A percentile compares a stretch with the other conserved stretches of the same genome.
These are phyloP conservation scores for Trichosporon sp. DNA, from an alignment of 1,284 basidiomycete genomes.

Conservation along the genomic window DNA sequence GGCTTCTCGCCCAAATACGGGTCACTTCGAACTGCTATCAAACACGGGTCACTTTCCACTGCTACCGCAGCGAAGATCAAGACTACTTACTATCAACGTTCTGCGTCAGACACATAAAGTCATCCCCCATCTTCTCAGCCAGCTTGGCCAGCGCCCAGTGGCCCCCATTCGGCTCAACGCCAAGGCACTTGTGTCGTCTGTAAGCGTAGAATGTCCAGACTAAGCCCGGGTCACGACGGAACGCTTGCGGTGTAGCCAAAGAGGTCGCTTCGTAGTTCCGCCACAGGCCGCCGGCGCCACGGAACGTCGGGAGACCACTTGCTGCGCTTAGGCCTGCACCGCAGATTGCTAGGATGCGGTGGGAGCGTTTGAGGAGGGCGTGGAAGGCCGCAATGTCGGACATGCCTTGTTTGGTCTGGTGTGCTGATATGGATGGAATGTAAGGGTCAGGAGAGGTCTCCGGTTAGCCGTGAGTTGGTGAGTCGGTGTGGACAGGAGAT, in stretches of 20 bases:
- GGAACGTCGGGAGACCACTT: slow-evolving; percentile 13
- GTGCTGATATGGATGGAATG: too few species aligned
- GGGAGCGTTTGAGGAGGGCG: neutral
- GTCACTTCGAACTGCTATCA: too few species aligned
- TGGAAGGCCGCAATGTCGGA: slow-evolving; percentile 17
- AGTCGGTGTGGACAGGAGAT: neutral
- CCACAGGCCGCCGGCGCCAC: slow-evolving; percentile 17
- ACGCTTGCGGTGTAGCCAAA: slow-evolving; percentile 12
- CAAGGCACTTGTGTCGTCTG: slow-evolving; percentile 11
- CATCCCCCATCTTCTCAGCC: neutral
- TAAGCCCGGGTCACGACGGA: slow-evolving; percentile 11
- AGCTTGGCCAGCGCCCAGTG: slow-evolving; percentile 10
- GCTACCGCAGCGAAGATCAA: too few species aligned
- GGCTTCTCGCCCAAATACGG: too few species aligned
- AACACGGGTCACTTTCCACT: too few species aligned
- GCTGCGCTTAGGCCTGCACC: slow-evolving; percentile 13
- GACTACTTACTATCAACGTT: slow-evolving; percentile 14
- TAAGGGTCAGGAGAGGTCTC: too few species aligned
- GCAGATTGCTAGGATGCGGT: slow-evolving; percentile 14
- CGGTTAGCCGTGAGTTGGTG: too few species aligned
- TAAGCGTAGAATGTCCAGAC: slow-evolving; percentile 18
- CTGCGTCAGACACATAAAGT: slow-evolving; percentile 14
- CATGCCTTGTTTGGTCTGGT: too few species aligned
- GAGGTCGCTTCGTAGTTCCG: slow-evolving; percentile 12
- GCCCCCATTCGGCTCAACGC: slow-evolving; percentile 6